Evolutionary conservation across 2,329 filamentous ascomycete genomes (phyloP).

Genomic region (Aspergillus sp.): DNA sequence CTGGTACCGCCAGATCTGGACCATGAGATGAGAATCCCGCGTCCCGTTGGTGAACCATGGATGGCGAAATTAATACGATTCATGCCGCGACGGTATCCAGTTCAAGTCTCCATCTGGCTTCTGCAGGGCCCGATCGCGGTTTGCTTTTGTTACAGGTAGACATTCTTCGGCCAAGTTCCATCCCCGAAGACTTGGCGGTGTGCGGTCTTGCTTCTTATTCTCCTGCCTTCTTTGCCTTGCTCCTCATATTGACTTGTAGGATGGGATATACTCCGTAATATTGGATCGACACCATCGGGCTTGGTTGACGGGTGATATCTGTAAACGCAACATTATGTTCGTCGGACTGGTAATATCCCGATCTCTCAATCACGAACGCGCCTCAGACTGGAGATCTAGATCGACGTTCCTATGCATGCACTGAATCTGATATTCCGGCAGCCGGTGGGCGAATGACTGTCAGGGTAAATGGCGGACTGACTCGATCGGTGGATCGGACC

Average conservation of each 20-base stretch:
- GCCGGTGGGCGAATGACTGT: not conserved
- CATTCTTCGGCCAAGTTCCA: not conserved
- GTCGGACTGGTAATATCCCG: conserved; percentile 1
- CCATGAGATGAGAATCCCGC: not conserved
- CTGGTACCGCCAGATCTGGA: conserved; percentile 4
- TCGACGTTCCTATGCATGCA: not conserved
- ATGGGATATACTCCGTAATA: not conserved
- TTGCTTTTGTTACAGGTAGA: not conserved
- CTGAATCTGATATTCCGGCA: conserved; percentile 3
- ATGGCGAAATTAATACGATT: not conserved
- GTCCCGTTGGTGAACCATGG: conserved; percentile 11
- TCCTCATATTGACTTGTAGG: not conserved
- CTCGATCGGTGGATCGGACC: conserved; percentile 9
- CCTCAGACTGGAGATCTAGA: conserved; percentile 1
- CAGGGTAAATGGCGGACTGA: conserved; percentile 4
- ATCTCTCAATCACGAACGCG: conserved; percentile 7
- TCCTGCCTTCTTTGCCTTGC: conserved; percentile 3
- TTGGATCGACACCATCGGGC: not conserved
- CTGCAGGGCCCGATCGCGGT: conserved; percentile 3
- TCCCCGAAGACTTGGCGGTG: not conserved
- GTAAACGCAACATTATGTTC: not conserved
- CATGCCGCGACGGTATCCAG: not conserved
- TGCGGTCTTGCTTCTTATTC: not conserved
- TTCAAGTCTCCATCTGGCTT: not conserved
- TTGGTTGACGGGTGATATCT: not conserved